Conservation (phyloP, 2,329 filamentous ascomycete genomes). For the Zymoseptoria ardabiliae region DNA sequence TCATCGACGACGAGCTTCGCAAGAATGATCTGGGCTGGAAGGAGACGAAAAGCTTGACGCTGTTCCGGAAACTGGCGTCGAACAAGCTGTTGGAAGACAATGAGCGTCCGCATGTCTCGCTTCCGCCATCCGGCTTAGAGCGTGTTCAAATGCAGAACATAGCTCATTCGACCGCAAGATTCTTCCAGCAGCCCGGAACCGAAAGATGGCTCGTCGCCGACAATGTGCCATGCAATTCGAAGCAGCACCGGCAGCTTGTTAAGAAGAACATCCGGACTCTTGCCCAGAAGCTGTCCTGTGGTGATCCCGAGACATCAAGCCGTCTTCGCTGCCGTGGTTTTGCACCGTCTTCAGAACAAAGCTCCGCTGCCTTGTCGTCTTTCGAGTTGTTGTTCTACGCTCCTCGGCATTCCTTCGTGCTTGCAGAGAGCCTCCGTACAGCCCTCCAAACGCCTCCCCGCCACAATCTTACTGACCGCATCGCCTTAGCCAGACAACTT, state of each 20-base stretch:
- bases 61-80: not conserved
- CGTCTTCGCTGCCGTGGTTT: conserved; percentile 1
- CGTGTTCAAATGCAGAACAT: not conserved
- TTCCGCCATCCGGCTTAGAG: not conserved
- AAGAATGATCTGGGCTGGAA: not conserved
- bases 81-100: not conserved
- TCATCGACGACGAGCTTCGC: not conserved
- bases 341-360: not conserved
- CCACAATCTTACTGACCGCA: conserved; percentile 24
- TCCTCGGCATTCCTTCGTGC: not conserved
- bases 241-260: not conserved
- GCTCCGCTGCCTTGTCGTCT: not conserved
- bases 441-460: not conserved
- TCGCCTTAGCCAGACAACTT: conserved; percentile 24
- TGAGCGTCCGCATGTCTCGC: not conserved
- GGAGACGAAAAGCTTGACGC: not conserved
- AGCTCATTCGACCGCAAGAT: not conserved
- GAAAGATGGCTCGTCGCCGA: not conserved
- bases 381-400: not conserved
- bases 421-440: conserved; percentile 10
- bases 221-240: not conserved
- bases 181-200: not conserved
- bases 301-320: not conserved
- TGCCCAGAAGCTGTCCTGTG: conserved; percentile 1
- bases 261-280: conserved; percentile 2